Evolutionary conservation across 495 filamentous ascomycete species (phyloP), one percentile per base, ranked within the genome.

Genomic region (Chaetomium cochliodes): DNA sequence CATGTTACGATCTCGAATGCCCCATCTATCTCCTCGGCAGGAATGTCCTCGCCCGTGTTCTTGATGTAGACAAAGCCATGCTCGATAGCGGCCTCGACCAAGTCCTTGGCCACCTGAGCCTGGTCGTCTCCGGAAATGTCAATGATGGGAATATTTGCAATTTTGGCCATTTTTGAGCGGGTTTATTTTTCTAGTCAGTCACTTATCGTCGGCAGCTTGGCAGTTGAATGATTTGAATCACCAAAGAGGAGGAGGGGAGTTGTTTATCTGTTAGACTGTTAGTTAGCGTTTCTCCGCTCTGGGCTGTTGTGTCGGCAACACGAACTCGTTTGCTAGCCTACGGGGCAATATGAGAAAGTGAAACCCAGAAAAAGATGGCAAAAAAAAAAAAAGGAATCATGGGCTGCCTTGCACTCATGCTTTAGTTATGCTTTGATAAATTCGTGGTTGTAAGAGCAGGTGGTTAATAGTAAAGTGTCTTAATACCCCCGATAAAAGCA

Each of bases 41-140:
- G 79, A n/a, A 98, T 91, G 56, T 89, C 87, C 6, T 74, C 79
- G 39, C 85, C 85, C 18, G 83, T 84, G 62, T 84, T 80, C 63
- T 86, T 89, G 70, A 98, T 86, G 76, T 94, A 98, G 37, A 97
- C 82, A 72, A 98, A 98, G 54, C 93, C 93, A 74, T 91, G 87
- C 28, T 87, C 84, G 41, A 87, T 81, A 9, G 91, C 91, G 1
- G 93, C 94, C 63, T 91, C 83, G 33, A 97, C 86, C 41, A 97
- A 83, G 49, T 88, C 78, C 64, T 84, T 83, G 56, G 91, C 90
- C 61, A 87, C 84, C 67, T 84, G 62, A 3, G 78, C 67, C 68
- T 84, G 76, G 64, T 86, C 77, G 6, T 80, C 69, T 49, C 80
- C 78, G 3, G 83, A 87, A 70, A 98, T 86, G 72, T 96, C 88